phyloP scores from a whole-genome alignment of 2,329 filamentous ascomycete genomes.

The Penicillium verrucosum region DNA sequence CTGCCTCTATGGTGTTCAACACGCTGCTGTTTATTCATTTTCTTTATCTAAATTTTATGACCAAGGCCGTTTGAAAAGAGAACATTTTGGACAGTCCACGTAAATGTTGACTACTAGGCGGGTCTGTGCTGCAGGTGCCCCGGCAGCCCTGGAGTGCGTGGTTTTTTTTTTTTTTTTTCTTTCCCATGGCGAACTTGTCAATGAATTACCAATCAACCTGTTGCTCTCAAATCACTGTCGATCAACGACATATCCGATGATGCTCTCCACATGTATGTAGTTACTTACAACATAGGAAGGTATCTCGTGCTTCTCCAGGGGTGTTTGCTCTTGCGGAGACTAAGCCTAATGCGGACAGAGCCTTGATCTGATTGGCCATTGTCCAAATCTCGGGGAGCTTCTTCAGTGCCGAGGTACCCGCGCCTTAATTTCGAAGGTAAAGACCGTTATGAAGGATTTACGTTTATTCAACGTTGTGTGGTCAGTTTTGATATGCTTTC shows the following conservation, averaged over 20 bases:
- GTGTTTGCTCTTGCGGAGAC: not conserved
- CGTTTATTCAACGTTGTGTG: not conserved
- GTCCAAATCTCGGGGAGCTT: not conserved
- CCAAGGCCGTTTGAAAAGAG: no score
- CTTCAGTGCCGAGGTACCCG: not conserved
- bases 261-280: not conserved
- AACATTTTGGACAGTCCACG: no score
- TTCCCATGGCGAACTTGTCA: not conserved
- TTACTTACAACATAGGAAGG: no score
- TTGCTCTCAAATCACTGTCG: not conserved
- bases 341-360: slow-evolving; percentile 6
- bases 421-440: not conserved
- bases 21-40: not conserved
- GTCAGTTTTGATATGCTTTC: not conserved
- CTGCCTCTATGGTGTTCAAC: not conserved
- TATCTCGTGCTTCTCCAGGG: not conserved
- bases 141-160: not conserved
- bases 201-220: not conserved
- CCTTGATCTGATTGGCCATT: not conserved
- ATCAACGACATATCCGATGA: not conserved
- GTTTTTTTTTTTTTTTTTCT: no score
- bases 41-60: not conserved
- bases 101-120: not conserved
- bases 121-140: not conserved
- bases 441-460: not conserved